phyloP scores from a whole-genome alignment of 139 green algal species.

The Coccomyxa sp. region DNA sequence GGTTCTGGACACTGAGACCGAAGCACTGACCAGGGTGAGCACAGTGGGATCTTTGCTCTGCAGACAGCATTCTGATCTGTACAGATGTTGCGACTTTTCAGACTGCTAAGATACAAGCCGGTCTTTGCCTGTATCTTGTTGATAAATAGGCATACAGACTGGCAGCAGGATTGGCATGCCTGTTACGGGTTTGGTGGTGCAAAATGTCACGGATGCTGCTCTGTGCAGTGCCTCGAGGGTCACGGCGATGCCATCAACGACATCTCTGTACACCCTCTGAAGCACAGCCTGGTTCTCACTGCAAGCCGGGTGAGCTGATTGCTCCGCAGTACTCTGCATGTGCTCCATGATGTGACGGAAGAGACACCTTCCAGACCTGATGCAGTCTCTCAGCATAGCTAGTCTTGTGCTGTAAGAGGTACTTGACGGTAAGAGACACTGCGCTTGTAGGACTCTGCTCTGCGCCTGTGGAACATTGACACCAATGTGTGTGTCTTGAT shows the following conservation, averaged over 20 bases:
- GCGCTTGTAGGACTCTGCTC: slow-evolving; percentile 34
- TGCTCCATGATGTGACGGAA: too few relatives aligned
- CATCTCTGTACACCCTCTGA: slow-evolving; percentile 54
- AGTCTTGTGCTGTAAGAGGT: too few relatives aligned
- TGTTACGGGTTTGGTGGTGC: neutral
- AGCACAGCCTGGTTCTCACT: slow-evolving; percentile 53
- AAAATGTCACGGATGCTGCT: neutral
- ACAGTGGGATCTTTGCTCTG: neutral
- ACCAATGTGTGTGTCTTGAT: slow-evolving; percentile 50
- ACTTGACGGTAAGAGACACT: too few relatives aligned
- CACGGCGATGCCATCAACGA: slow-evolving; percentile 77
- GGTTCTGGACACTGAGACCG: slow-evolving; percentile 39
- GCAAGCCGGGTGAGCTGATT: slow-evolving; percentile 47
- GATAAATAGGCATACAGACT: neutral
- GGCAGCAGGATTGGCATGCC: neutral
- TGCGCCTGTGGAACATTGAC: slow-evolving; percentile 58
- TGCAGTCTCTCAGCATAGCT: too few relatives aligned
- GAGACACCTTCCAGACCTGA: too few relatives aligned
- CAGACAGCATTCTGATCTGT: neutral
- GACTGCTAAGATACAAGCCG: too few relatives aligned
- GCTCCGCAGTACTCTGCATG: too few relatives aligned
- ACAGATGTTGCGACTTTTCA: too few relatives aligned
- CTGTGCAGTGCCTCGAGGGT: slow-evolving; percentile 42
- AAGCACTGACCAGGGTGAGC: slow-evolving; percentile 24
- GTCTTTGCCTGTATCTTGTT: too few relatives aligned